Evolutionary conservation across 352 stramenopile species (phyloP).

Genomic region (Nothophytophthora sp.): DNA sequence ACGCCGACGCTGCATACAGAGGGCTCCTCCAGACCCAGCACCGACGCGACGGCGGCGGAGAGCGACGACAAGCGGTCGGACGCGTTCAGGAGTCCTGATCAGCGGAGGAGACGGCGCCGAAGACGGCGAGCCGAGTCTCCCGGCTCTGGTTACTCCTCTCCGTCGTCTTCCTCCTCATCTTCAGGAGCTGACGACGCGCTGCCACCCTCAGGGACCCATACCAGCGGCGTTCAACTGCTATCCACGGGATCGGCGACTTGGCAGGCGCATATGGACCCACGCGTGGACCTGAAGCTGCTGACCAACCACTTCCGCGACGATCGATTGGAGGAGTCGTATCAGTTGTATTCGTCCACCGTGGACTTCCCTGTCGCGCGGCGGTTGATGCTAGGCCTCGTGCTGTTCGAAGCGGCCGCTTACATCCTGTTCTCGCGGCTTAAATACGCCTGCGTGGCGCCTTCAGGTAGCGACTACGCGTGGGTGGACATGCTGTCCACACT

Average conservation of each 20-base stretch:
- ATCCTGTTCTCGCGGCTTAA: conserved; percentile 51
- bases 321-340: conserved; percentile 75
- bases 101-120: background rate
- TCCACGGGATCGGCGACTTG: conserved; percentile 44
- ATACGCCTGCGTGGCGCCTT: conserved; percentile 35
- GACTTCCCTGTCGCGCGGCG: conserved; percentile 60
- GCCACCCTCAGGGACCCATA: background rate
- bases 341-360: conserved; percentile 74
- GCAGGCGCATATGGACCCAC: conserved; percentile 56
- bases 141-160: conserved; percentile 6
- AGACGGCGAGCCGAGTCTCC: background rate
- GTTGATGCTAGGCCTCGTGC: conserved; percentile 64
- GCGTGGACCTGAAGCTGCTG: conserved; percentile 48
- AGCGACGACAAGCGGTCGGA: background rate
- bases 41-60: conserved; percentile 1
- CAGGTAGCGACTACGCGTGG: conserved; percentile 30
- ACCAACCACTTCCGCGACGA: conserved; percentile 77
- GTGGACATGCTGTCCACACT: conserved; percentile 19
- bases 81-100: too few relatives aligned
- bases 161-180: conserved; percentile 7
- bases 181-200: conserved; percentile 8
- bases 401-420: conserved; percentile 56
- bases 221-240: conserved; percentile 26
- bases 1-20: conserved; percentile 9
- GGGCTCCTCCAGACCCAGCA: too few relatives aligned